Conservation (phyloP, 2,329 filamentous ascomycete species). For the Diaporthe aspalathi region DNA sequence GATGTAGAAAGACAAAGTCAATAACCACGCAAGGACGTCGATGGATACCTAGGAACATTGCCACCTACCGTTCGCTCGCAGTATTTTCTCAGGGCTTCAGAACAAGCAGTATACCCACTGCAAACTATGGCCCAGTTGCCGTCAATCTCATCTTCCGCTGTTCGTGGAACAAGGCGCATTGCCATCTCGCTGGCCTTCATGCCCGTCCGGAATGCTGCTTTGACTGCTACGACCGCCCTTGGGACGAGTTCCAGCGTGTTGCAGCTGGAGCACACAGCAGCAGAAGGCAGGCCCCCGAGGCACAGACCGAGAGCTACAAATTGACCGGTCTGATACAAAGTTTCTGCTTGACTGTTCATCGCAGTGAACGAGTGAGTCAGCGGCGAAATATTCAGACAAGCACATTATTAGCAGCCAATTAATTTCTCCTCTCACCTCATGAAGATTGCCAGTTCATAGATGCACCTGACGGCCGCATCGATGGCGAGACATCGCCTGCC, state of each 20-base stretch:
- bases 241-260: slow-evolving; percentile 1
- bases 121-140: background rate
- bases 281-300: background rate
- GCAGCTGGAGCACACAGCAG: slow-evolving; percentile 3
- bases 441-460: background rate
- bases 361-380: no score
- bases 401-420: no score
- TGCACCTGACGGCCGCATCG: slow-evolving; percentile 7
- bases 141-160: slow-evolving; percentile 12
- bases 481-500: slow-evolving; percentile 33
- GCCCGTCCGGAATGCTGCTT: slow-evolving; percentile 1
- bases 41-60: background rate
- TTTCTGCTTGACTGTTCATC: slow-evolving; percentile 1
- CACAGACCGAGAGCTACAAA: slow-evolving; percentile 20
- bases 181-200: background rate
- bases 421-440: background rate
- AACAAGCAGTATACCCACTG: background rate
- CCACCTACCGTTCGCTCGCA: background rate
- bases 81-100: background rate
- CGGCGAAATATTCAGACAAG: no score
- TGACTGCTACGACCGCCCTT: background rate
- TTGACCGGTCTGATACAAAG: background rate
- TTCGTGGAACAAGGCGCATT: background rate
- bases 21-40: background rate
- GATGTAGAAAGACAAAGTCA: slow-evolving; percentile 40